phyloP scores from a whole-genome alignment of 2,329 filamentous ascomycete genomes.

The Neurospora sp. region DNA sequence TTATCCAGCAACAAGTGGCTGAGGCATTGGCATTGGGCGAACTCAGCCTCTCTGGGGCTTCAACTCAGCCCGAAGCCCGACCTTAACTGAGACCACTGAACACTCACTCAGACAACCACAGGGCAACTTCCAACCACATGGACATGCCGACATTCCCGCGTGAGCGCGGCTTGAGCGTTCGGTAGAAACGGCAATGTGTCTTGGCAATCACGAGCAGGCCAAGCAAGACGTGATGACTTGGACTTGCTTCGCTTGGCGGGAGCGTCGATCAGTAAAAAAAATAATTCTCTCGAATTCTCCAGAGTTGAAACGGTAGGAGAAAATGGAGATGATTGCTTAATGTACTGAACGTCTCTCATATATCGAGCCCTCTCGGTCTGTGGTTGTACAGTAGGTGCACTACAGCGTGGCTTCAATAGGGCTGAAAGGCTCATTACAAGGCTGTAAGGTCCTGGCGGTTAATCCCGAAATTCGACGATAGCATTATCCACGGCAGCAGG shows the following conservation, averaged over 20 bases:
- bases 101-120: too few relatives aligned
- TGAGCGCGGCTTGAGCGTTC: not conserved
- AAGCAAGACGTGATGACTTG: too few relatives aligned
- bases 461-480: not conserved
- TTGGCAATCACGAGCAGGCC: too few relatives aligned
- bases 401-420: not conserved
- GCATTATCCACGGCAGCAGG: not conserved
- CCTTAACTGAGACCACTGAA: not conserved
- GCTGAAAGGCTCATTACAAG: not conserved
- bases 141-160: not conserved
- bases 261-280: too few relatives aligned
- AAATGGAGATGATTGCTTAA: too few relatives aligned
- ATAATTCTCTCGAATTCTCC: too few relatives aligned
- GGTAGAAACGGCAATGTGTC: too few relatives aligned
- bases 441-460: not conserved
- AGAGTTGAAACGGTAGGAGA: too few relatives aligned
- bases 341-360: too few relatives aligned
- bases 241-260: too few relatives aligned
- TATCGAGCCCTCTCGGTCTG: too few relatives aligned
- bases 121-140: not conserved
- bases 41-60: not conserved
- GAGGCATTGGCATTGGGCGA: not conserved
- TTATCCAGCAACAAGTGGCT: not conserved
- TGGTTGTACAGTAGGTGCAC: too few relatives aligned
- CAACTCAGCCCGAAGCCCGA: not conserved